phyloP scores from a whole-genome alignment of 2,329 filamentous ascomycete species.

The Tolypocladium nubicola region DNA sequence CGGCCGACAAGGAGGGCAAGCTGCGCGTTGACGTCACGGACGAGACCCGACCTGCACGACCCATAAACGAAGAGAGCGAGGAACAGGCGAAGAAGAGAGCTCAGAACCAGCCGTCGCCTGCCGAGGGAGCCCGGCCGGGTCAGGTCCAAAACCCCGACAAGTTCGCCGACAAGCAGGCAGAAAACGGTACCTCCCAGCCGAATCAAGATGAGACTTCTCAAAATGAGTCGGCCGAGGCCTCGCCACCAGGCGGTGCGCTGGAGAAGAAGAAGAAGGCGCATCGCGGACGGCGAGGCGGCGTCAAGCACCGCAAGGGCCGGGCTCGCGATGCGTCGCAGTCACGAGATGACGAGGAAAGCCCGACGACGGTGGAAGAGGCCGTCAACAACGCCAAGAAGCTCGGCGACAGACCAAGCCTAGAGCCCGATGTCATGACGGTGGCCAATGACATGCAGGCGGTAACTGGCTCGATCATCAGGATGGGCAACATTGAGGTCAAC shows the following conservation, averaged over 20 bases:
- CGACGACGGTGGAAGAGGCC: constrained; percentile 48
- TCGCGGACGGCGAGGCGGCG: constrained; percentile 61
- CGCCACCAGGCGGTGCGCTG: constrained; percentile 4
- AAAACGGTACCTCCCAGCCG: not conserved
- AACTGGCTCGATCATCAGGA: constrained; percentile 46
- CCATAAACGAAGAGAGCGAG: not conserved
- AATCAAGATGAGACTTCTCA: not conserved
- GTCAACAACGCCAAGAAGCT: constrained; percentile 49
- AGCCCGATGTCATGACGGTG: constrained; percentile 52
- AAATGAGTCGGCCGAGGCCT: not conserved
- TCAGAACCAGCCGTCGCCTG: not conserved
- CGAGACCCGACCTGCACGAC: not conserved
- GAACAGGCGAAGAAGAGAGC: not conserved
- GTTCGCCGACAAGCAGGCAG: not conserved
- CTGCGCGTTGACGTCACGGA: not conserved
- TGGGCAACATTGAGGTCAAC: constrained; percentile 55
- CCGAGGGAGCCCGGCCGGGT: not conserved
- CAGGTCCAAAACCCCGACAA: not conserved
- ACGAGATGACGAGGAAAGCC: constrained; percentile 32
- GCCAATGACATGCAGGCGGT: constrained; percentile 48
- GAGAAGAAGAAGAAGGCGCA: constrained; percentile 60
- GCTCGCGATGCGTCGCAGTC: constrained; percentile 41
- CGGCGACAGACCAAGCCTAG: constrained; percentile 40
- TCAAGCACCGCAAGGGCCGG: constrained; percentile 52
- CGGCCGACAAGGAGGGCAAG: not conserved